Conservation (phyloP, 2,329 filamentous ascomycete genomes). For the Escovopsis sp. region DNA sequence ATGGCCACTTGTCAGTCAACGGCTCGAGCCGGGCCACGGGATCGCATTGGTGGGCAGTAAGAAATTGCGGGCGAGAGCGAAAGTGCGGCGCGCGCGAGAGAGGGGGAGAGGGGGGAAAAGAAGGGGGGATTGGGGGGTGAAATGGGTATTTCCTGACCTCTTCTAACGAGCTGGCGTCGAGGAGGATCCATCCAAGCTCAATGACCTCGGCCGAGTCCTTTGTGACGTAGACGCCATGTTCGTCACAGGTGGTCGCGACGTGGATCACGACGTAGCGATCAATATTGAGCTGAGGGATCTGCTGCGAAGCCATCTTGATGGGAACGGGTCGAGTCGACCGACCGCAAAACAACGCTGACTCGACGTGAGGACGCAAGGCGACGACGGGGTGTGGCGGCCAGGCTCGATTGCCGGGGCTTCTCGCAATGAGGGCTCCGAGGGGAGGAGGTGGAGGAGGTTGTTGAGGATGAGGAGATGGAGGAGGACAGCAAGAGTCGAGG, state of each 20-base stretch:
- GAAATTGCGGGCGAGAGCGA: too few species aligned
- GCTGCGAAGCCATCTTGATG: conserved; percentile 25
- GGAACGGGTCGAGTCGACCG: conserved; percentile 9
- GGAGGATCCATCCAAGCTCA: conserved; percentile 93
- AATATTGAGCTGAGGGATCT: conserved; percentile 50
- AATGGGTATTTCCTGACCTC: conserved; percentile 49
- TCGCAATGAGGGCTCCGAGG: conserved; percentile 6
- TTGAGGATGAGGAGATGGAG: conserved; percentile 8
- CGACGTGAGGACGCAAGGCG: conserved; percentile 1
- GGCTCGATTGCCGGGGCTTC: conserved; percentile 6
- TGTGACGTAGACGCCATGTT: conserved; percentile 97
- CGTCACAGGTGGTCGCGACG: conserved; percentile 96
- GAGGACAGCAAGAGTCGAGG: conserved; percentile 4
- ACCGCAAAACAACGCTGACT: conserved; percentile 8
- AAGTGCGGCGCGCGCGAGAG: too few species aligned
- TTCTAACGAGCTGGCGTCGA: conserved; percentile 81
- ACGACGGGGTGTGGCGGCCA: conserved; percentile 5
- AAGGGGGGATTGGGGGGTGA: not conserved
- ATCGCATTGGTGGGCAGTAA: conserved; percentile 1
- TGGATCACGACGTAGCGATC: conserved; percentile 98
- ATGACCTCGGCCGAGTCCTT: conserved; percentile 99
- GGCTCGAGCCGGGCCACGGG: not conserved
- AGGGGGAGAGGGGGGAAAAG: not conserved
- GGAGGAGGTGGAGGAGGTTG: conserved; percentile 7
- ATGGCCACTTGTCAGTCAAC: conserved; percentile 5